Conservation (phyloP, 768 basidiomycete species). For the Chalciporus chontae region DNA sequence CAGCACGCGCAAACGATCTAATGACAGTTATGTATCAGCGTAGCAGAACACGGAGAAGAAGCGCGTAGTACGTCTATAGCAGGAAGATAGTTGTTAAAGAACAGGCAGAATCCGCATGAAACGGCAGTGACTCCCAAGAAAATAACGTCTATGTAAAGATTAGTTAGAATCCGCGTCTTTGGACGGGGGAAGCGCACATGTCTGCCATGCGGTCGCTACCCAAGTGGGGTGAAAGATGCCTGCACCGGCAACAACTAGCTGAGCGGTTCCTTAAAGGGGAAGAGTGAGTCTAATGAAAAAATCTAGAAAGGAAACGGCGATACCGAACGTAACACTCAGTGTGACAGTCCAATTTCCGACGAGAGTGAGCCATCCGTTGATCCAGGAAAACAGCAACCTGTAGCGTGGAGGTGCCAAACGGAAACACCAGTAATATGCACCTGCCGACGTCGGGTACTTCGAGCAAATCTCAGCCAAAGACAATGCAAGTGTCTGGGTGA, state of each 20-base stretch:
- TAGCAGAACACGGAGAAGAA: neutral
- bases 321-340: conserved; percentile 62
- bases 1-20: conserved; percentile 59
- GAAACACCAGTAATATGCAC: conserved; percentile 67
- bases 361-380: conserved; percentile 66
- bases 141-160: conserved; percentile 41
- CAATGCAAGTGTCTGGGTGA: conserved; percentile 46
- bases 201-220: conserved; percentile 57
- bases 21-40: conserved; percentile 4
- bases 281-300: neutral
- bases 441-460: conserved; percentile 58
- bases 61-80: conserved; percentile 44
- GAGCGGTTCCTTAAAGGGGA: conserved; percentile 45
- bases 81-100: conserved; percentile 50
- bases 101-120: conserved; percentile 50
- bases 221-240: conserved; percentile 58
- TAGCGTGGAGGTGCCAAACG: conserved; percentile 51
- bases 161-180: neutral
- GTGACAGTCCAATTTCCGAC: conserved; percentile 69
- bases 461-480: conserved; percentile 60
- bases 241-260: conserved; percentile 56
- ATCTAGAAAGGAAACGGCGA: neutral
- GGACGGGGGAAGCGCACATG: conserved; percentile 36
- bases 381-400: conserved; percentile 55
- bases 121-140: conserved; percentile 52